Percentiles rank a stretch among this genome's conserved stretches.
These are phyloP conservation scores for Myotisia sp. DNA, from an alignment of 2,329 filamentous ascomycete genomes.

Conservation along the genomic window DNA sequence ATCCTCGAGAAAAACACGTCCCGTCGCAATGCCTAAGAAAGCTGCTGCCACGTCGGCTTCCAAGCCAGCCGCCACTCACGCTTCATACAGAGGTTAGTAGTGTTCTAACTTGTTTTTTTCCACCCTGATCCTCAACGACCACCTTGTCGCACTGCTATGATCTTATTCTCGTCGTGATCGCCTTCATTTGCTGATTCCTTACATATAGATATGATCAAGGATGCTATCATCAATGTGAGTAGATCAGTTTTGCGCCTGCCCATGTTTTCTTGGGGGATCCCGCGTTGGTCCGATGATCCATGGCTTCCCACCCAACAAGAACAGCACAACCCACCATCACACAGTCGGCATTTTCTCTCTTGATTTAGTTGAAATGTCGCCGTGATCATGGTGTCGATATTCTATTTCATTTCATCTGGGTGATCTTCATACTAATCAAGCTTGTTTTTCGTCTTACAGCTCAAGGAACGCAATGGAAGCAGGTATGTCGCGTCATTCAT, in stretches of 20 bases:
- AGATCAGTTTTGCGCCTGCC: conserved; percentile 33
- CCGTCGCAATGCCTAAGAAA: conserved; percentile 51
- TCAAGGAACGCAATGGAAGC: conserved; percentile 57
- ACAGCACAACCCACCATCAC: conserved; percentile 2
- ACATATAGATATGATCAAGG: conserved; percentile 55
- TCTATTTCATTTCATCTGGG: background rate
- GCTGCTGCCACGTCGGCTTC: conserved; percentile 26
- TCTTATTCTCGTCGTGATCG: conserved; percentile 33
- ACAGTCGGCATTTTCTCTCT: no score
- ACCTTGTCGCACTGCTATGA: conserved; percentile 33
- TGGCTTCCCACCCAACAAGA: conserved; percentile 2
- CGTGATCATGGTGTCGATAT: no score
- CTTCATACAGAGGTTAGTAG: conserved; percentile 51
- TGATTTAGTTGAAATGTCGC: no score
- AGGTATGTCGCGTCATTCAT: conserved; percentile 40
- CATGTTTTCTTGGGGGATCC: background rate
- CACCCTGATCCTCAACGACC: conserved; percentile 30
- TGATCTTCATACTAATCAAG: conserved; percentile 30
- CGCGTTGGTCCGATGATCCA: background rate
- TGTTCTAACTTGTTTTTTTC: conserved; percentile 11
- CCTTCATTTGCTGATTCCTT: conserved; percentile 39
- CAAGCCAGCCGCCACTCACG: conserved; percentile 43
- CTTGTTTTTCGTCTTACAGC: conserved; percentile 35
- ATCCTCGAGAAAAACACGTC: conserved; percentile 1
- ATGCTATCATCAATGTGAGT: conserved; percentile 57